A percentile compares a stretch with the other conserved stretches of the same genome.
These are phyloP conservation scores for Talaromyces sp. DNA, from an alignment of 2,329 filamentous ascomycete species.

Conservation along the genomic window DNA sequence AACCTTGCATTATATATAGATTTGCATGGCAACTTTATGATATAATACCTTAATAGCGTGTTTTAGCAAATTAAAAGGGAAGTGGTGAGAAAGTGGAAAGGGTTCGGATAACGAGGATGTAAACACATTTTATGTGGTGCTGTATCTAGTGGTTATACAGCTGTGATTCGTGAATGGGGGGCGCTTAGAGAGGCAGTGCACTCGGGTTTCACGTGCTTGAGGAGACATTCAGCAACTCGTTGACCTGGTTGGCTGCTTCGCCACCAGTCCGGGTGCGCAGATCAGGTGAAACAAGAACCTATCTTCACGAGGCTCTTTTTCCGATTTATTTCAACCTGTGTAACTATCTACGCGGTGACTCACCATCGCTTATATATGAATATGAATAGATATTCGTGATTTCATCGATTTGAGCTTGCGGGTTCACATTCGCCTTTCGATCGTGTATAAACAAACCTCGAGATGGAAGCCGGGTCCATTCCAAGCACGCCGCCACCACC, in stretches of 20 bases:
- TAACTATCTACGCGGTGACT: background rate
- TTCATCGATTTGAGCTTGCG: background rate
- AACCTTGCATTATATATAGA: no score
- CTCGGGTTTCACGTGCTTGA: background rate
- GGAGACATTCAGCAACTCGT: background rate
- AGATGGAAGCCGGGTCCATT: conserved; percentile 6
- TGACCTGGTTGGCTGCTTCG: background rate
- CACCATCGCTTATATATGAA: background rate
- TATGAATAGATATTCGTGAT: background rate
- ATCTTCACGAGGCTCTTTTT: background rate
- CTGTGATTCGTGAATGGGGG: no score
- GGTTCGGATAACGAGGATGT: no score
- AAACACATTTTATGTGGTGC: no score
- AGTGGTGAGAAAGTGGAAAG: no score
- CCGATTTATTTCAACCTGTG: background rate
- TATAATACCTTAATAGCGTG: no score
- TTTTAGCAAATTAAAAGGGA: no score
- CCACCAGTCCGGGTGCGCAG: background rate
- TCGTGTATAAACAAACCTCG: background rate
- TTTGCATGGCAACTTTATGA: no score
- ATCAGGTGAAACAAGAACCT: background rate
- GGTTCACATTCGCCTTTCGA: background rate
- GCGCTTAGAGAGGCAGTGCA: background rate
- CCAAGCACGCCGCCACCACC: conserved; percentile 12
- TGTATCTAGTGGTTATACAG: no score